Conservation (phyloP, 176 grass and related monocot species). For the Melocanna baccifera region DNA sequence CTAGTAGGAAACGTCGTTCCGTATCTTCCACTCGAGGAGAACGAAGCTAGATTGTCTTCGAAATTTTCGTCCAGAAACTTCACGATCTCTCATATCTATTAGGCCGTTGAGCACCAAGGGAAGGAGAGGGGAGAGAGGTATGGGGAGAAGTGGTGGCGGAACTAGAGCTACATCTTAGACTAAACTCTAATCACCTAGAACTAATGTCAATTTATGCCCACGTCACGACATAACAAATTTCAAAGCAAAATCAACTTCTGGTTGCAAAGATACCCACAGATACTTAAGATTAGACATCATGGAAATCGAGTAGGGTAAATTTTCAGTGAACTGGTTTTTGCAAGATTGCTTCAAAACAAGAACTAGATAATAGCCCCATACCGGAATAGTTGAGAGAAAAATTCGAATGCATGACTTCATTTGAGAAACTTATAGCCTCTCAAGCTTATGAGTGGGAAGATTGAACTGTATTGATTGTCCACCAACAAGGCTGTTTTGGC, state of each 20-base stretch:
- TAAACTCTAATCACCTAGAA: too few species aligned
- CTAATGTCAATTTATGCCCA: too few species aligned
- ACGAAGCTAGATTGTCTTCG: too few species aligned
- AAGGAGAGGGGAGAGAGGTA: too few species aligned
- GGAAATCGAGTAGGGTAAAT: conserved; percentile 76
- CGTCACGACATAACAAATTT: too few species aligned
- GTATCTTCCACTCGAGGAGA: too few species aligned
- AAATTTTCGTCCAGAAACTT: too few species aligned
- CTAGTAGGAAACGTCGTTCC: too few species aligned
- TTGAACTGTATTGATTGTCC: conserved; percentile 65
- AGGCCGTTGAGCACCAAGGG: too few species aligned
- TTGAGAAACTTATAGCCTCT: conserved; percentile 66
- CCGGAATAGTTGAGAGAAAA: background rate
- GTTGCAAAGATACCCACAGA: conserved; percentile 53
- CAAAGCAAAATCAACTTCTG: conserved; percentile 7
- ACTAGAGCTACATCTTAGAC: too few species aligned
- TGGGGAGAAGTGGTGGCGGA: too few species aligned
- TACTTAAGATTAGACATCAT: conserved; percentile 71
- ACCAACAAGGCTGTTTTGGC: conserved; percentile 76
- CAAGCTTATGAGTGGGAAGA: conserved; percentile 71
- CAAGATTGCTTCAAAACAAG: conserved; percentile 66
- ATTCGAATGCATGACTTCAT: conserved; percentile 9
- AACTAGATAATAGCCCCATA: conserved; percentile 2
- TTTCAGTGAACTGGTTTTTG: conserved; percentile 72
- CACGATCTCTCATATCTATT: too few species aligned